A percentile compares a stretch with the other conserved stretches of the same genome.
phyloP scores from a whole-genome alignment of 805 yeast species.

The Teunomyces cretensis region DNA sequence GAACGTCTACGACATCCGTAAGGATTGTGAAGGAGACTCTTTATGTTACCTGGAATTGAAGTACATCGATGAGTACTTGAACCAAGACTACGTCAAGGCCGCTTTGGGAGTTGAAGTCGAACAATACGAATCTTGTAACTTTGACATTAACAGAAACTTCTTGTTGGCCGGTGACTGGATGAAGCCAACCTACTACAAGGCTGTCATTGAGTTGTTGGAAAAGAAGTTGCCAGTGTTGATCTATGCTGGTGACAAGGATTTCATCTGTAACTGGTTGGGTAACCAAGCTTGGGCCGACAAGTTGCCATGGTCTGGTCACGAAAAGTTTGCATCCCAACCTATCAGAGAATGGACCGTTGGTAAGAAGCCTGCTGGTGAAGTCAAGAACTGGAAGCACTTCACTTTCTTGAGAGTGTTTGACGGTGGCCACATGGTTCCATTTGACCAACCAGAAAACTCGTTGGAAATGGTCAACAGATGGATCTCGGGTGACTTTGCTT shows the following conservation, averaged over 20 bases:
- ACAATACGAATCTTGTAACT: constrained; percentile 70
- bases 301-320: constrained; percentile 62
- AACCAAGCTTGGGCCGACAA: constrained; percentile 78
- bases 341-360: constrained; percentile 44
- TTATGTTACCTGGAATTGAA: constrained; percentile 81
- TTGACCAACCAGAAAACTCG: constrained; percentile 20
- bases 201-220: constrained; percentile 66
- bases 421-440: constrained; percentile 29
- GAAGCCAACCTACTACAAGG: constrained; percentile 62
- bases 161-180: constrained; percentile 87
- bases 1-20: constrained; percentile 89
- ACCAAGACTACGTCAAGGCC: constrained; percentile 68
- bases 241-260: constrained; percentile 95
- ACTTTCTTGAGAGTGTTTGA: constrained; percentile 25
- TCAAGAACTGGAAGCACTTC: constrained; percentile 28
- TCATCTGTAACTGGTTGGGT: constrained; percentile 91
- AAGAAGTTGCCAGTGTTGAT: constrained; percentile 74
- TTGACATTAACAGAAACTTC: constrained; percentile 76
- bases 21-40: constrained; percentile 62
- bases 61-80: constrained; percentile 76
- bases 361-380: constrained; percentile 35
- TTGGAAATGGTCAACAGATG: constrained; percentile 26
- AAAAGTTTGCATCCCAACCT: constrained; percentile 43
- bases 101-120: constrained; percentile 93
- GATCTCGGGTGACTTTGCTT: constrained; percentile 18